Base-by-base conservation (phyloP, 2,329 filamentous ascomycete species). In the Aspergillus persii region DNA sequence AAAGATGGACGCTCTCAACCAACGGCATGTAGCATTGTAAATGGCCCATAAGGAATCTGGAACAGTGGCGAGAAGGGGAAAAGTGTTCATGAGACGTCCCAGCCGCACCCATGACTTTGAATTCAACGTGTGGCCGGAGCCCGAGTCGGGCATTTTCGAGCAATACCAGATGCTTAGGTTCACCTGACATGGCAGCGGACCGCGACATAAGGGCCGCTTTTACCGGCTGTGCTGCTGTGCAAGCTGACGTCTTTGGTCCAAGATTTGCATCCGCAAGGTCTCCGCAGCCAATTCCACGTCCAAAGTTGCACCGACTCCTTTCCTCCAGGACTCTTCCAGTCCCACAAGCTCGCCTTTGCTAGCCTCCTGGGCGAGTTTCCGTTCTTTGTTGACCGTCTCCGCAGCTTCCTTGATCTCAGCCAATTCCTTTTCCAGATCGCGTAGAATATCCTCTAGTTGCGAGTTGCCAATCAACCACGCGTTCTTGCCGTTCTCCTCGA, bases 401-500 rank as follows among this genome's bases (percentile, higher is more conserved):
- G 92, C 84, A 64, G 90, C 86, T 59, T 83, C 81, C 73, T 87
- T 88, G 23, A 84, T 79, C 44, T 80, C 82, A 12, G 86, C 87
- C 53, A 98, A 80, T 68, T 96, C 92, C 49, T 81, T 81, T 81
- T 98, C 94, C 29, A 96, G 70, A 11, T 75, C 75, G 53, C 83
- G 82, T 54, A 96, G 76, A 47, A 91, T 84, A 48, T 86, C 85
- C 77, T 97, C 94, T 23, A 92, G 76, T 66, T 90, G 86, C 67
- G 88, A 86, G 75, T 99, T 99, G 5, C 86, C 86, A 8, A 96
- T 84, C 57, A 99, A 81, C 94, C 95, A 98, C 8, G 91, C 89
- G 74, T 96, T 96, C 77, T 91, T 91, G 66, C 94, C 95, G 75
- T 88, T 88, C 53, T 83, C 83, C 68, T 95, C 90, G 23, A 96